phyloP scores from a whole-genome alignment of 1,284 basidiomycete genomes.

The Ustilago trichophora region DNA sequence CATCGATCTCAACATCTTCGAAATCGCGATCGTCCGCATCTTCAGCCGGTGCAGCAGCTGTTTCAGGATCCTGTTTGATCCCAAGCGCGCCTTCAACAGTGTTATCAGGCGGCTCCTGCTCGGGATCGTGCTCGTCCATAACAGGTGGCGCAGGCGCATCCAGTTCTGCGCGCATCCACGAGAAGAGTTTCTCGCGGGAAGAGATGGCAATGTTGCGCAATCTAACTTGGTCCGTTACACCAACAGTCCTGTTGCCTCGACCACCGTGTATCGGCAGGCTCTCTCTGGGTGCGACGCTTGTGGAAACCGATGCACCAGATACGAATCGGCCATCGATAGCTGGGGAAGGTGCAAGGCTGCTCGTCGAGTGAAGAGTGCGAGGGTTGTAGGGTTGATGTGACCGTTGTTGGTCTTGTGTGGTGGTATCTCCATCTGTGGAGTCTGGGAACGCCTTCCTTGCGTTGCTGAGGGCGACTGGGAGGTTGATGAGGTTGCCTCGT shows the following conservation, averaged over 20 bases:
- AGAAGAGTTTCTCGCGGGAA: constrained; percentile 56
- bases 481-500: constrained; percentile 40
- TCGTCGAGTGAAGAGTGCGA: constrained; percentile 7
- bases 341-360: constrained; percentile 33
- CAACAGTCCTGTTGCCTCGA: constrained; percentile 40
- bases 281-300: constrained; percentile 9
- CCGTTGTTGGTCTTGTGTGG: background rate
- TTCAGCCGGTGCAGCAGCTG: background rate
- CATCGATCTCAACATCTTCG: constrained; percentile 29
- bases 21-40: constrained; percentile 23
- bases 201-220: constrained; percentile 56
- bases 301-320: background rate
- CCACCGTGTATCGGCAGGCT: constrained; percentile 46
- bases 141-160: constrained; percentile 49
- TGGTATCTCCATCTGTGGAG: background rate
- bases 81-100: constrained; percentile 19
- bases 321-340: constrained; percentile 35
- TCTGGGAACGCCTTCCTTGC: constrained; percentile 30
- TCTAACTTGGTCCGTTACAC: constrained; percentile 53
- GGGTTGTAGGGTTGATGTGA: background rate
- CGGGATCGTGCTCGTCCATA: constrained; percentile 33
- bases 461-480: constrained; percentile 29
- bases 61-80: background rate
- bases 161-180: constrained; percentile 57
- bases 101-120: constrained; percentile 31